phyloP scores from a whole-genome alignment of 169 alveolate species.

The Plasmodium gonderi region DNA sequence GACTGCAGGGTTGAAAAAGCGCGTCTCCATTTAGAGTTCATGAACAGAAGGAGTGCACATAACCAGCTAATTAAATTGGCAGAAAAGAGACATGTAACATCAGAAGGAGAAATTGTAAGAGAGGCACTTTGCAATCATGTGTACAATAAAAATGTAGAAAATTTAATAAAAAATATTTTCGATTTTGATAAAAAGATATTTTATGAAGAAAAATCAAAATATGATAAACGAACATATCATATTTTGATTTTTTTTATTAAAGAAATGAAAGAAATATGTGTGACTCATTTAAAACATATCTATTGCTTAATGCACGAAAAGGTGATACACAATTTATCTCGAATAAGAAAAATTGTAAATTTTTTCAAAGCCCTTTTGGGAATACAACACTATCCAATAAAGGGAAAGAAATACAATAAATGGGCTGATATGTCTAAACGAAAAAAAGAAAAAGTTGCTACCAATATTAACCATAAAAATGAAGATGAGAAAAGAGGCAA shows the following conservation, averaged over 20 bases:
- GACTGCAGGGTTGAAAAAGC: not conserved
- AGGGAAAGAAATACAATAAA: not conserved
- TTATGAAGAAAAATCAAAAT: not conserved
- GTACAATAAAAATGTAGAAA: conserved; percentile 35
- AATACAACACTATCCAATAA: not conserved
- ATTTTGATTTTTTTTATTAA: not conserved
- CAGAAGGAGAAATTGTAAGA: conserved; percentile 20
- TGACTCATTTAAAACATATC: not conserved
- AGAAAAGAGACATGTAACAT: not conserved
- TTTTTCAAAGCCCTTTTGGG: not conserved
- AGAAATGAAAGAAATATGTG: not conserved
- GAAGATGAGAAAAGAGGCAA: not conserved
- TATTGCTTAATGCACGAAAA: not conserved
- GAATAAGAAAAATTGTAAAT: not conserved
- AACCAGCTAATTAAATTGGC: conserved; percentile 8
- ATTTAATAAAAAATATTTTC: not conserved
- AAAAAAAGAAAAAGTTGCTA: not conserved
- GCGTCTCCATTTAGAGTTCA: conserved; percentile 20
- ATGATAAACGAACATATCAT: not conserved
- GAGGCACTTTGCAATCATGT: not conserved
- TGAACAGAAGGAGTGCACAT: conserved; percentile 18
- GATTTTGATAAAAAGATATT: not conserved
- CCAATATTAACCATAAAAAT: not conserved
- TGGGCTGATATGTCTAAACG: not conserved
- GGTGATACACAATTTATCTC: not conserved